These are phyloP conservation scores for Neurospora pannonica DNA, from an alignment of 495 filamentous ascomycete genomes.

Conservation along the genomic window DNA sequence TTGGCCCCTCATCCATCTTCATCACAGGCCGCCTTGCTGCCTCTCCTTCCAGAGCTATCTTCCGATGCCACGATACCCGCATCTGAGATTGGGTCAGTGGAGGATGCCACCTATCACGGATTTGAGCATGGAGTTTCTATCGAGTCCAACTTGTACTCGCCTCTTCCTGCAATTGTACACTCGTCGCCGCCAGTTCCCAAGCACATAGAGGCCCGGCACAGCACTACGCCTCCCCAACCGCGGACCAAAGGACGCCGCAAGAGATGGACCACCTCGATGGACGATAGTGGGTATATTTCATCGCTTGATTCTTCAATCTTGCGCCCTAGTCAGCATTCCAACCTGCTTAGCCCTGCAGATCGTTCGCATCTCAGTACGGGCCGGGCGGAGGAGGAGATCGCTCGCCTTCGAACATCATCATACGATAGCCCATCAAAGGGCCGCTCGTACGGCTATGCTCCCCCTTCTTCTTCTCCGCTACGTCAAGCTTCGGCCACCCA, in stretches of 20 bases:
- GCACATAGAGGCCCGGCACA: slow-evolving; percentile 45
- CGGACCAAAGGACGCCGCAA: slow-evolving; percentile 54
- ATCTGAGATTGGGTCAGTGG: slow-evolving; percentile 60
- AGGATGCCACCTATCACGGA: slow-evolving; percentile 48
- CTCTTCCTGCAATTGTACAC: slow-evolving; percentile 45
- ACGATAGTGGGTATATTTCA: slow-evolving; percentile 96
- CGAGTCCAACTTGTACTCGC: slow-evolving; percentile 48
- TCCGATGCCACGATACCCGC: slow-evolving; percentile 94
- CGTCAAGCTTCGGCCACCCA: slow-evolving; percentile 39
- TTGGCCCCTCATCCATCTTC: slow-evolving; percentile 26
- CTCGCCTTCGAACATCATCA: slow-evolving; percentile 82
- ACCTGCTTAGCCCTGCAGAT: slow-evolving; percentile 61
- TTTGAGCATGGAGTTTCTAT: slow-evolving; percentile 43
- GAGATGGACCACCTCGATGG: slow-evolving; percentile 64
- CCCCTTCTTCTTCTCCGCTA: slow-evolving; percentile 48
- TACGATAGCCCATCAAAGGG: slow-evolving; percentile 81
- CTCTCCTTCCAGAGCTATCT: slow-evolving; percentile 51
- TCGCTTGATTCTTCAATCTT: slow-evolving; percentile 92
- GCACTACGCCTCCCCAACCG: slow-evolving; percentile 65
- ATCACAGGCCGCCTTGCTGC: slow-evolving; percentile 16
- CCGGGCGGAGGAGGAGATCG: slow-evolving; percentile 89
- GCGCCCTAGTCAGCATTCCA: slow-evolving; percentile 51
- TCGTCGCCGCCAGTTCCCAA: slow-evolving; percentile 84
- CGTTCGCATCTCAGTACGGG: slow-evolving; percentile 75
- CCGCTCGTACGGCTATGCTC: slow-evolving; percentile 37